These are phyloP conservation scores for Cercospora sesami DNA, from an alignment of 2,329 filamentous ascomycete species.

Conservation along the genomic window DNA sequence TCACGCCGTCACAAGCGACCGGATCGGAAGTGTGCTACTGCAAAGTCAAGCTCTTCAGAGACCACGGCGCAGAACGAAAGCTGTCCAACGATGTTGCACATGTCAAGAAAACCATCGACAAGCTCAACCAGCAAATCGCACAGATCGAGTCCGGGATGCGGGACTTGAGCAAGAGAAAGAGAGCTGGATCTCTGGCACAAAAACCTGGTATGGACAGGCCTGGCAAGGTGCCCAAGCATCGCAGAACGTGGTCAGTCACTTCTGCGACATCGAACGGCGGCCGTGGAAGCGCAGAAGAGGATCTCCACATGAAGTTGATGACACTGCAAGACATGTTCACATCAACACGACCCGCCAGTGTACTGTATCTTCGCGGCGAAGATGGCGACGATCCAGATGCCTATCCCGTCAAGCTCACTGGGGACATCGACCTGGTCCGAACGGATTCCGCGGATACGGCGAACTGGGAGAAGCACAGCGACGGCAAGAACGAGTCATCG, in stretches of 20 bases:
- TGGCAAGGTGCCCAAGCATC: constrained; percentile 86
- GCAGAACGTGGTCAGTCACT: constrained; percentile 92
- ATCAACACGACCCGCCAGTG: constrained; percentile 74
- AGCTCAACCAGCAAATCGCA: constrained; percentile 87
- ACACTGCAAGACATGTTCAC: constrained; percentile 85
- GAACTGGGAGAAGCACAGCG: constrained; percentile 54
- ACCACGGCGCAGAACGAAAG: constrained; percentile 93
- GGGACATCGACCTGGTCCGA: constrained; percentile 62
- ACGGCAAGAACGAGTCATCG: constrained; percentile 56
- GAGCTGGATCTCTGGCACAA: constrained; percentile 53
- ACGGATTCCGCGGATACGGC: constrained; percentile 48
- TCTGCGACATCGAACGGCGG: constrained; percentile 57
- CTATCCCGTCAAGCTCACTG: constrained; percentile 71
- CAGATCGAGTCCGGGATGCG: constrained; percentile 66
- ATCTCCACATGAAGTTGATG: constrained; percentile 74
- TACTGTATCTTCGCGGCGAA: constrained; percentile 74
- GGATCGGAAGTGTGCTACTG: constrained; percentile 78
- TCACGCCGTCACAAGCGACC: constrained; percentile 38
- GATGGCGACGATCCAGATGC: constrained; percentile 77
- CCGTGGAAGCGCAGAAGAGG: constrained; percentile 59
- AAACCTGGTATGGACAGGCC: constrained; percentile 58
- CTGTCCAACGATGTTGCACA: constrained; percentile 92
- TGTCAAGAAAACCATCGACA: constrained; percentile 95
- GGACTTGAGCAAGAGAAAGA: constrained; percentile 62
- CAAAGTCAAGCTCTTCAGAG: constrained; percentile 95